Evolutionary conservation across 2,329 filamentous ascomycete species (phyloP).

Genomic region (Polytolypa hystricis): DNA sequence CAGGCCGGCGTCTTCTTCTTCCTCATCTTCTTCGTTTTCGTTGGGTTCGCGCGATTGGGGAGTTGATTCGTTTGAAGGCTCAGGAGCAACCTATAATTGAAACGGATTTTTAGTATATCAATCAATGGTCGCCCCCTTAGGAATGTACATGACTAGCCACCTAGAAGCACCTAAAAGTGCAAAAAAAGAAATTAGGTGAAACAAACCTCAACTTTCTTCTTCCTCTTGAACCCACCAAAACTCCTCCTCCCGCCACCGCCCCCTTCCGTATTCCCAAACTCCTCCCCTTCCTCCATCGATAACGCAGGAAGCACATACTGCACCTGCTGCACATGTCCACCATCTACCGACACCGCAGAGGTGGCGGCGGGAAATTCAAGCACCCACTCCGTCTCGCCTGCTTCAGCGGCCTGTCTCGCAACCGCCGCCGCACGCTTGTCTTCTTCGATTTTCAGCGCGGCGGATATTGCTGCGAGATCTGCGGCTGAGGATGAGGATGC

Average conservation of each 20-base stretch:
- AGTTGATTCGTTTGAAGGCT: background rate
- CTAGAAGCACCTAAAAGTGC: constrained; percentile 1
- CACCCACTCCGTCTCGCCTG: constrained; percentile 36
- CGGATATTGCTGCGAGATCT: constrained; percentile 30
- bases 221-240: constrained; percentile 31
- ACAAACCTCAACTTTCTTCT: constrained; percentile 18
- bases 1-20: constrained; percentile 8
- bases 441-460: constrained; percentile 31
- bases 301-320: background rate
- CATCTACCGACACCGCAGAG: constrained; percentile 4
- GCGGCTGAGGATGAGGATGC: constrained; percentile 15
- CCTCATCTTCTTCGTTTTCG: constrained; percentile 9
- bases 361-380: constrained; percentile 22
- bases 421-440: constrained; percentile 30
- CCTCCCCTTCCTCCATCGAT: constrained; percentile 12
- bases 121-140: too few relatives aligned
- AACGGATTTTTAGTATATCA: too few relatives aligned
- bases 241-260: constrained; percentile 25
- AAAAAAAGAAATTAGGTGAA: background rate
- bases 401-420: constrained; percentile 30
- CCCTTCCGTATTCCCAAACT: too few relatives aligned
- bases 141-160: too few relatives aligned
- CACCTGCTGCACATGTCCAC: constrained; percentile 12
- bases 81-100: too few relatives aligned
- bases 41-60: constrained; percentile 8